Evolutionary conservation across 2,329 filamentous ascomycete species (phyloP).

Genomic region (Colletotrichum sansevieriae): DNA sequence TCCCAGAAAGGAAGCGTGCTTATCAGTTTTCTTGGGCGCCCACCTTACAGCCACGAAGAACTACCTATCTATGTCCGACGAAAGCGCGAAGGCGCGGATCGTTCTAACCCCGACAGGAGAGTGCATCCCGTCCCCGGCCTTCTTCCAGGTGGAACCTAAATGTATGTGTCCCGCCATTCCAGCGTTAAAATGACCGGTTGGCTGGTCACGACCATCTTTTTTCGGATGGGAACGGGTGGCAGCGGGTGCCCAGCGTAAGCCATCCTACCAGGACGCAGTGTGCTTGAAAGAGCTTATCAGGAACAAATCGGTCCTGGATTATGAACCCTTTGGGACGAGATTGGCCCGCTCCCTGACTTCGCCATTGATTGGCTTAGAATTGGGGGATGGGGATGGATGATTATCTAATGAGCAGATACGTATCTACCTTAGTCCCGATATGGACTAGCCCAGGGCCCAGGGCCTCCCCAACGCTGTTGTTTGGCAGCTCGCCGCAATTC

Average conservation of each 20-base stretch:
- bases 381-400: neutral
- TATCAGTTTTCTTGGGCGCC: no score
- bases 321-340: slow-evolving; percentile 4
- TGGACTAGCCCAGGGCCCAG: slow-evolving; percentile 23
- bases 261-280: slow-evolving; percentile 4
- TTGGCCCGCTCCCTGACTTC: neutral
- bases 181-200: neutral
- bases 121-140: neutral
- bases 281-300: slow-evolving; percentile 26
- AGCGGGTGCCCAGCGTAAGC: slow-evolving; percentile 12
- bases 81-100: neutral
- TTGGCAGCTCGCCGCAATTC: slow-evolving; percentile 43
- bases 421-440: neutral
- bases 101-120: neutral
- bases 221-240: slow-evolving; percentile 39
- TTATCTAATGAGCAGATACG: slow-evolving; percentile 22
- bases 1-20: no score
- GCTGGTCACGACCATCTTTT: neutral
- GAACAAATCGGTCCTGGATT: slow-evolving; percentile 27
- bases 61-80: no score
- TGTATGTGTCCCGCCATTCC: neutral
- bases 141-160: neutral
- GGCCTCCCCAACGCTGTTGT: slow-evolving; percentile 42
- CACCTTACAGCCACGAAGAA: no score
- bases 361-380: slow-evolving; percentile 18